Evolutionary conservation across 164 flowering plant species (phyloP), one percentile per base, ranked within the genome.

Genomic region (Chloranthus sessilifolius): DNA sequence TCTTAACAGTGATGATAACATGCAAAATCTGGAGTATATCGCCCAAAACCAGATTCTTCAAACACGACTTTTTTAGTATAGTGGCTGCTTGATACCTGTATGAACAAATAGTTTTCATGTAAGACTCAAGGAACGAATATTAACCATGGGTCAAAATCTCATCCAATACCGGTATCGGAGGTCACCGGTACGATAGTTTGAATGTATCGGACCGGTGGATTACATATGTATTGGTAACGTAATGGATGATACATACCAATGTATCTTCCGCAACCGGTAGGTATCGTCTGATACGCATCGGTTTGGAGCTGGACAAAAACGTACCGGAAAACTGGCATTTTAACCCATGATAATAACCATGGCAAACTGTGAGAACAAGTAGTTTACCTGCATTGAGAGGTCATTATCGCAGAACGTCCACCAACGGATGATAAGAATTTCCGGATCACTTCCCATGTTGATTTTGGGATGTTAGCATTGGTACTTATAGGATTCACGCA

Each of bases 21-120:
- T 80, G 70, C 71, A 91, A 59, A 45, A 91, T 71, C 74, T 83
- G 84, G 33, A 88, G 76, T 25, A 83, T 61, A 17, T 91, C 79
- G 45, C 96, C 96, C 63, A 91, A 62, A 56, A 74, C 60, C 63
- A 66, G 65, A 28, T 77, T 78, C 56, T 66, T 49, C 58, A 81
- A 62, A 73, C 96, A 87, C 43, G 40, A 43, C 1, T 66, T 77
- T 69, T 60, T 83, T 21, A 88, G 49, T 50, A 71, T 52, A 28
- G 58, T 50, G 42, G 85, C 96, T 20, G 95, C 97, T 66, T 85
- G 91, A 55, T 78, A 88, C 70, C 95, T 88, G 70, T 53, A 40
- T 15, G 55, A 16, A 49, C 5, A 38, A n/a, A 61, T 24, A 27
- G n/a, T 0, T 29, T 28, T 10, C n/a, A 7, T 27, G 24, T 46